Evolutionary conservation across 2,329 filamentous ascomycete species (phyloP).

Genomic region (Alternaria ethzedia): DNA sequence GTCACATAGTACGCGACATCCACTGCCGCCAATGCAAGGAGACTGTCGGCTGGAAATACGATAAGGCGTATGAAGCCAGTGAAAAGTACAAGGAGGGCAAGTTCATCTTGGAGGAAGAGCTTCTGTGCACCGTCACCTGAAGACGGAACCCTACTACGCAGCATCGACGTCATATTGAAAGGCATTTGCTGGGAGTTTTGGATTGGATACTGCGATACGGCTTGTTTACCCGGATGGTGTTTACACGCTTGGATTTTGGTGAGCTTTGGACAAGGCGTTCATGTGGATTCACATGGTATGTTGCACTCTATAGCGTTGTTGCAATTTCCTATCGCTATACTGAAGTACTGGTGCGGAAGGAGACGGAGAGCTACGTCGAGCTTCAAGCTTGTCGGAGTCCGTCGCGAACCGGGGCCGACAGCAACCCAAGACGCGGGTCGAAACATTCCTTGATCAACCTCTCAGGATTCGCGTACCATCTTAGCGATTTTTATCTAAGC

Average conservation of each 20-base stretch:
- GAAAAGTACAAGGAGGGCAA: constrained; percentile 99
- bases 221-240: constrained; percentile 3
- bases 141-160: not conserved
- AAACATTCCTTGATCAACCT: not conserved
- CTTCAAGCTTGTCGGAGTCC: not conserved
- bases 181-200: constrained; percentile 36
- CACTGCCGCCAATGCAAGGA: constrained; percentile 88
- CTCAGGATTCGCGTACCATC: not conserved
- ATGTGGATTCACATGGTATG: not conserved
- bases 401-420: not conserved
- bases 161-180: constrained; percentile 3
- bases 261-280: constrained; percentile 9
- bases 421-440: not conserved
- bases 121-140: constrained; percentile 77
- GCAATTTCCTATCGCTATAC: not conserved
- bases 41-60: constrained; percentile 97
- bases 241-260: constrained; percentile 6
- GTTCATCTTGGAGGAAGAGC: constrained; percentile 91
- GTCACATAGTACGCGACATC: constrained; percentile 94
- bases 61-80: constrained; percentile 88
- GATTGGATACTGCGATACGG: constrained; percentile 7
- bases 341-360: not conserved
- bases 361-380: not conserved
- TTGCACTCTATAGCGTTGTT: not conserved
- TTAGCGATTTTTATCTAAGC: not conserved